These are phyloP conservation scores for Alloascoidea africana DNA, from an alignment of 805 yeast genomes.

Conservation along the genomic window DNA sequence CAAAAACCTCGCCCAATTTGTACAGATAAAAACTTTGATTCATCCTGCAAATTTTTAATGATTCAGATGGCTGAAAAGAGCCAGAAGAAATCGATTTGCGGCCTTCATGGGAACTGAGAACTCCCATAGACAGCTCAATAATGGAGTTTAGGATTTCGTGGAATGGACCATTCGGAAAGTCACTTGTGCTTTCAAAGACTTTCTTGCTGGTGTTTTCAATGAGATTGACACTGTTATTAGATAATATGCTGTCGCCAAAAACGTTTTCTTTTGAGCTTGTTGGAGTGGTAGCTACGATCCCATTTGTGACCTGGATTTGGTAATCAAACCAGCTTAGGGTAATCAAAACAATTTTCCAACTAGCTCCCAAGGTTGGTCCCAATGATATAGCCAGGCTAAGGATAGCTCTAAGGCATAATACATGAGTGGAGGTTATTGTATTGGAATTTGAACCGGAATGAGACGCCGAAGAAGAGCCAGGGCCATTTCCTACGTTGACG, in stretches of 20 bases:
- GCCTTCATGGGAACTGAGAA: slow-evolving; percentile 7
- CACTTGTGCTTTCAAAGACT: slow-evolving; percentile 44
- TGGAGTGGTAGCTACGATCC: not conserved
- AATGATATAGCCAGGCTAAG: slow-evolving; percentile 63
- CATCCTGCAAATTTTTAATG: slow-evolving; percentile 4
- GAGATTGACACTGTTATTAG: not conserved
- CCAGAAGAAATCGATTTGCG: not conserved
- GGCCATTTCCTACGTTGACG: slow-evolving; percentile 6
- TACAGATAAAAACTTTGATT: slow-evolving; percentile 7
- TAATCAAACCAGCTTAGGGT: slow-evolving; percentile 66
- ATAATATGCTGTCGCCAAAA: not conserved
- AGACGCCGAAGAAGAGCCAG: slow-evolving; percentile 1
- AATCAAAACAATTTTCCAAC: slow-evolving; percentile 51
- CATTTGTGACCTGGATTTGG: slow-evolving; percentile 39
- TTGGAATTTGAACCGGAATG: not conserved
- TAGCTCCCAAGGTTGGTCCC: slow-evolving; percentile 52
- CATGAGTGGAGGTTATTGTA: slow-evolving; percentile 15
- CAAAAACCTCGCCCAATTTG: slow-evolving; percentile 8
- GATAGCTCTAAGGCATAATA: slow-evolving; percentile 65
- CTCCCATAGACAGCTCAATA: slow-evolving; percentile 23
- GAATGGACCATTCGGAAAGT: slow-evolving; percentile 38
- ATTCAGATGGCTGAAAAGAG: not conserved
- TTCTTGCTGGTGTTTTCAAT: slow-evolving; percentile 44
- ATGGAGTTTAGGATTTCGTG: slow-evolving; percentile 30
- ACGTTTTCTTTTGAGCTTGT: not conserved